Conservation (phyloP, 768 basidiomycete species). For the Hygrocybe punicea region DNA sequence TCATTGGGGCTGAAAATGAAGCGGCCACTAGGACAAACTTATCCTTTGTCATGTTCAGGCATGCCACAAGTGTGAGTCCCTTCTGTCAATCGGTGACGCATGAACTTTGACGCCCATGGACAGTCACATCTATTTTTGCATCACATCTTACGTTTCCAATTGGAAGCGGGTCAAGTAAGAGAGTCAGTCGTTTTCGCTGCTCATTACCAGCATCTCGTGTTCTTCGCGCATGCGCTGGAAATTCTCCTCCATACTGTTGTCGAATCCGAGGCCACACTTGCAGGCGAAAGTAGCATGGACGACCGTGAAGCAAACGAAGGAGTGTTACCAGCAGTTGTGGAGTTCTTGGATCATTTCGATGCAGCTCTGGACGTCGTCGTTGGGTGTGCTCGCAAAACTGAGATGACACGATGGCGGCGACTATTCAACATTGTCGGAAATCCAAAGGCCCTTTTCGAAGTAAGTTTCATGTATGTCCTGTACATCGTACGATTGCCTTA, state of each 20-base stretch:
- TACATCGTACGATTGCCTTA: conserved; percentile 1
- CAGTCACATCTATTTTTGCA: conserved; percentile 94
- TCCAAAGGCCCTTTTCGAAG: conserved; percentile 89
- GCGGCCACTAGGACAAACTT: conserved; percentile 68
- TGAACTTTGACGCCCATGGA: conserved; percentile 1
- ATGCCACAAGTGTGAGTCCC: conserved; percentile 76
- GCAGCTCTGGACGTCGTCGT: conserved; percentile 90
- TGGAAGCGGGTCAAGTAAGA: conserved; percentile 57
- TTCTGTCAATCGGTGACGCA: not conserved
- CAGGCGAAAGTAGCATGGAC: conserved; percentile 30
- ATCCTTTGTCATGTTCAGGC: conserved; percentile 87
- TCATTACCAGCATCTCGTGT: conserved; percentile 84
- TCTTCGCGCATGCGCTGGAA: conserved; percentile 91
- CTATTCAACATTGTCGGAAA: conserved; percentile 89
- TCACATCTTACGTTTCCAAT: conserved; percentile 80
- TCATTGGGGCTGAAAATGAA: conserved; percentile 94
- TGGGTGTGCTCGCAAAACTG: conserved; percentile 93
- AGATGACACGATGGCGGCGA: conserved; percentile 84
- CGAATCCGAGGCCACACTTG: conserved; percentile 66
- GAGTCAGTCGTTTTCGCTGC: conserved; percentile 85
- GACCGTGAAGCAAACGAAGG: conserved; percentile 29
- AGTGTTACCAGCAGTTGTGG: conserved; percentile 66
- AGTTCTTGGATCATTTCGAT: conserved; percentile 94
- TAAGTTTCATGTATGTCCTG: conserved; percentile 33
- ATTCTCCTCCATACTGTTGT: conserved; percentile 91